Evolutionary conservation across 1,284 basidiomycete genomes (phyloP).

Genomic region (Peniophora sp.): DNA sequence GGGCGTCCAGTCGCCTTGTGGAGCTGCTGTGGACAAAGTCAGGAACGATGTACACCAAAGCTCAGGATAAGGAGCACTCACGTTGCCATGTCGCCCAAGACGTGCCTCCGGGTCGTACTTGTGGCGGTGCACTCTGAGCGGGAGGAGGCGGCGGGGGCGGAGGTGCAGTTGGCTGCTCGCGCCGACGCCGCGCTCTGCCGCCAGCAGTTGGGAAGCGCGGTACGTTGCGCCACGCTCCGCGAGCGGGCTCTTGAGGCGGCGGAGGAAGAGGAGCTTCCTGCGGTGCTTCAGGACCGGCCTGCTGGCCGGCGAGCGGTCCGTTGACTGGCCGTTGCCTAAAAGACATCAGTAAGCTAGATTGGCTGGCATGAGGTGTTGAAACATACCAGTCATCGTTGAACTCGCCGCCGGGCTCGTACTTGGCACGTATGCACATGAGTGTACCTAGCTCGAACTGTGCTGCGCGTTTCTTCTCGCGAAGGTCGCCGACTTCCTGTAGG

Average conservation of each 20-base stretch:
- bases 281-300: conserved; percentile 20
- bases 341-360: conserved; percentile 10
- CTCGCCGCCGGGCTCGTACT: conserved; percentile 69
- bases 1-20: conserved; percentile 37
- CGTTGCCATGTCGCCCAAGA: conserved; percentile 69
- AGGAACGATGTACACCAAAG: conserved; percentile 5
- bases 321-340: conserved; percentile 10
- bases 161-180: conserved; percentile 7
- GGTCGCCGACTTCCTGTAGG: conserved; percentile 66
- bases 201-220: conserved; percentile 1
- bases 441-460: conserved; percentile 67
- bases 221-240: conserved; percentile 14
- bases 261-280: conserved; percentile 9
- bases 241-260: conserved; percentile 14
- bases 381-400: conserved; percentile 65
- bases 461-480: conserved; percentile 64
- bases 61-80: conserved; percentile 26
- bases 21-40: conserved; percentile 20
- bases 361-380: conserved; percentile 36
- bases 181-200: background rate
- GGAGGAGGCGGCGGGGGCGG: conserved; percentile 5
- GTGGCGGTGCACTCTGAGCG: conserved; percentile 3
- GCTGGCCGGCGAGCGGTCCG: conserved; percentile 29
- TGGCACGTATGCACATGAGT: conserved; percentile 56
- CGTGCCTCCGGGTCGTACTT: background rate